Conservation (phyloP, 169 alveolate species). For the Babesia bigemina region DNA sequence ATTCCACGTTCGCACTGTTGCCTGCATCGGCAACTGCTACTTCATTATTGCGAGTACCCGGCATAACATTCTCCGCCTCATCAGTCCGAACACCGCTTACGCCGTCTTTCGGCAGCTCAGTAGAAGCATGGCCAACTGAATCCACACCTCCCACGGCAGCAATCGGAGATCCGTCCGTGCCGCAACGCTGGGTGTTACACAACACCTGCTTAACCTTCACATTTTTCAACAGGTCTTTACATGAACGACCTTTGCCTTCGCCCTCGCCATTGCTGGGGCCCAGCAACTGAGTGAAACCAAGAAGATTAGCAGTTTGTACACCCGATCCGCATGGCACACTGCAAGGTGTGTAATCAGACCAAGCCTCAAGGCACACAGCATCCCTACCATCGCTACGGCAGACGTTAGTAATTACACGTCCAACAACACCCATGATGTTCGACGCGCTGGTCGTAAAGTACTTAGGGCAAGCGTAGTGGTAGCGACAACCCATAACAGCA, state of each 20-base stretch:
- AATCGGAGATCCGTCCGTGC: too few species aligned
- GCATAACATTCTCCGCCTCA: too few species aligned
- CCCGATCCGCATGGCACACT: slow-evolving; percentile 49
- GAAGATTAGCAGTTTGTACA: slow-evolving; percentile 18
- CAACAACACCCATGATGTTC: not conserved
- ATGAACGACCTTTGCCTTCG: slow-evolving; percentile 53
- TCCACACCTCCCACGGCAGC: too few species aligned
- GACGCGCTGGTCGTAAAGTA: slow-evolving; percentile 17
- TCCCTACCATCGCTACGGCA: slow-evolving; percentile 33
- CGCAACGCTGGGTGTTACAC: slow-evolving; percentile 54
- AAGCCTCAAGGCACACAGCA: slow-evolving; percentile 57
- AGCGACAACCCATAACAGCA: slow-evolving; percentile 49
- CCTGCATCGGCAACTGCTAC: too few species aligned
- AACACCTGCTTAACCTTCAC: slow-evolving; percentile 4
- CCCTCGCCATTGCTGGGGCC: slow-evolving; percentile 22
- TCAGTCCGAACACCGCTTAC: too few species aligned
- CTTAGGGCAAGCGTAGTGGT: slow-evolving; percentile 21
- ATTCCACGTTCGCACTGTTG: too few species aligned
- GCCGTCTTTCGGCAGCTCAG: too few species aligned
- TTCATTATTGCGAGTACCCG: too few species aligned
- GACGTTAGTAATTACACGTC: slow-evolving; percentile 2
- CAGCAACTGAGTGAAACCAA: slow-evolving; percentile 17
- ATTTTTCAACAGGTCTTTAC: slow-evolving; percentile 49
- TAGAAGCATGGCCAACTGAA: too few species aligned
- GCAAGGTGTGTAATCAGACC: slow-evolving; percentile 55